Evolutionary conservation across 495 filamentous ascomycete species (phyloP).

Genomic region (Sabuloglossum arenarium): DNA sequence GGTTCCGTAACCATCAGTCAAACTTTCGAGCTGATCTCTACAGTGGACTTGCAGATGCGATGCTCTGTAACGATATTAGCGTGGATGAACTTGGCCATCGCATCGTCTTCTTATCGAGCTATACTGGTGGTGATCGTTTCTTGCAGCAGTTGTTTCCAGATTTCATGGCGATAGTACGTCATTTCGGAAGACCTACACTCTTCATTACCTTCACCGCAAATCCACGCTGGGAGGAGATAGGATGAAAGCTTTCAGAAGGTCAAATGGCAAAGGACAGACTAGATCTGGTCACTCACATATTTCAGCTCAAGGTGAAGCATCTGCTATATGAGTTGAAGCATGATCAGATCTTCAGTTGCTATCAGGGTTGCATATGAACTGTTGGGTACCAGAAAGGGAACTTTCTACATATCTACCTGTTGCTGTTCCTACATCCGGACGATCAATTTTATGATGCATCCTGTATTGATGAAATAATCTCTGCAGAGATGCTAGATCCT

Average conservation of each 20-base stretch:
- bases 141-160: slow-evolving; percentile 8
- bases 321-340: slow-evolving; percentile 6
- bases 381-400: slow-evolving; percentile 11
- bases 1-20: slow-evolving; percentile 4
- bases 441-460: not conserved
- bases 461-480: not conserved
- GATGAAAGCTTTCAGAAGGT: not conserved
- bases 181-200: slow-evolving; percentile 7
- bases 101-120: not conserved
- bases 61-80: slow-evolving; percentile 1
- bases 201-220: slow-evolving; percentile 11
- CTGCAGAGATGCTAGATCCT: not conserved
- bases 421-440: not conserved
- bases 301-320: slow-evolving; percentile 6
- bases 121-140: not conserved
- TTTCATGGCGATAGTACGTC: slow-evolving; percentile 8
- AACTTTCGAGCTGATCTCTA: slow-evolving; percentile 8
- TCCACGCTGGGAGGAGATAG: slow-evolving; percentile 7
- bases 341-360: slow-evolving; percentile 4
- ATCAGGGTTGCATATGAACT: slow-evolving; percentile 5
- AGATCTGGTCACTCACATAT: slow-evolving; percentile 6
- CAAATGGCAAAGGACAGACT: slow-evolving; percentile 3
- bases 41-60: slow-evolving; percentile 5
- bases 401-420: not conserved
- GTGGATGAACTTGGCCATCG: not conserved